Base-by-base conservation (phyloP, 805 yeast species). In the Torulaspora microellipsoides region DNA sequence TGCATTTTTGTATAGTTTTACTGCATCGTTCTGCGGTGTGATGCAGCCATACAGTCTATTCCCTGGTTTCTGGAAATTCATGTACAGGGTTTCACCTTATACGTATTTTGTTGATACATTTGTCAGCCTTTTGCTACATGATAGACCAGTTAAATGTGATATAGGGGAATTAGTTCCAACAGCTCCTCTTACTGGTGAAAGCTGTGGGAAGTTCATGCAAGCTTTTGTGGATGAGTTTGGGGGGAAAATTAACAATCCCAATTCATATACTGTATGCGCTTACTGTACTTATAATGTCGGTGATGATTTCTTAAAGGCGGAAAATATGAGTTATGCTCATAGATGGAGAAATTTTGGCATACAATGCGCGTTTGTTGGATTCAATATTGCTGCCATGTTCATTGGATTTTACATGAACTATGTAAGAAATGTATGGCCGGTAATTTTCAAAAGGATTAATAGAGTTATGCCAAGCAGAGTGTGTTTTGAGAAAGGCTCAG, bases 21-120 rank as follows among this genome's bases (percentile, higher is more conserved):
- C 64, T 43, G 60, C 66, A 39, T 54, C 65, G 8, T 65, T 65
- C 54, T 63, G 69, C 62, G 70, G 70, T 61, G 66, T 66, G 35
- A 59, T 61, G 59, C 59, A 56, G 50, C 51, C 68, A 56, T 56
- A 67, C 62, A 14, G 55, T 54, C 41, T 70, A 56, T 64, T 78
- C 78, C 90, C 91, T 11, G 77, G 84, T 1, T 86, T 86, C 69
- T 85, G 86, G 85, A 67, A 71, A 23, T 82, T 80, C 65, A 78
- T 82, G 84, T 82, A 80, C 68, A 69, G 85, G 58, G 72, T 69
- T 14, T 76, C 80, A 20, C 86, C 88, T 14, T 68, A 80, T 49
- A 78, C 85, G 0, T 82, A 80, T 52, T 70, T 80, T 65, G 65
- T 82, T 43, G 62, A 69, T 11, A 70, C 78, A 17, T 71, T 83